A percentile compares a stretch with the other conserved stretches of the same genome.
These are phyloP conservation scores for Pythium periplocum DNA, from an alignment of 352 stramenopile species.

Conservation along the genomic window DNA sequence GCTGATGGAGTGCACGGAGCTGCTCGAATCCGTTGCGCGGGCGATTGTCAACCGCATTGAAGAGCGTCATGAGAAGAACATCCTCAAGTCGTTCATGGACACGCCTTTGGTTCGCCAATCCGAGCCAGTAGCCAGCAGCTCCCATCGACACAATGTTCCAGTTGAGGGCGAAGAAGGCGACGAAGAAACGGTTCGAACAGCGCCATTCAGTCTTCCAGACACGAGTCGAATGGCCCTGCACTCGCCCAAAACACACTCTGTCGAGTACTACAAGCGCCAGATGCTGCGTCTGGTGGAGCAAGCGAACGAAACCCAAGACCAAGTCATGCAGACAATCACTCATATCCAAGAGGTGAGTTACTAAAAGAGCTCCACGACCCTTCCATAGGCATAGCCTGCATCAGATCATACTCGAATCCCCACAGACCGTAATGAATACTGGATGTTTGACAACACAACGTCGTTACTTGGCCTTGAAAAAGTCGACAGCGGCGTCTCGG, in stretches of 20 bases:
- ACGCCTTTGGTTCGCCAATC: constrained; percentile 44
- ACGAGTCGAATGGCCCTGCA: not conserved
- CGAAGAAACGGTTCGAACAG: constrained; percentile 7
- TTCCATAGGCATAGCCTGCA: no score
- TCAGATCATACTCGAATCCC: no score
- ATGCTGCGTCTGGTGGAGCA: constrained; percentile 67
- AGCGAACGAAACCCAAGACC: constrained; percentile 62
- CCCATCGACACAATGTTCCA: not conserved
- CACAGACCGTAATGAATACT: no score
- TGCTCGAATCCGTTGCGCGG: constrained; percentile 30
- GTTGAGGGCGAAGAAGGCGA: constrained; percentile 15
- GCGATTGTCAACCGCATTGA: constrained; percentile 35
- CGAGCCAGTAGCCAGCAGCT: constrained; percentile 20
- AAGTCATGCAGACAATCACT: constrained; percentile 44
- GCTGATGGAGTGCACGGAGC: constrained; percentile 27
- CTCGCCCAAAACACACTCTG: constrained; percentile 9
- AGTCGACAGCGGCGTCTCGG: constrained; percentile 46
- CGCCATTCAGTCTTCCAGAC: not conserved
- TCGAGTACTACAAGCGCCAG: constrained; percentile 54
- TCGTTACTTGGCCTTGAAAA: constrained; percentile 40
- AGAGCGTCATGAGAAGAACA: constrained; percentile 34
- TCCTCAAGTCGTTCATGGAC: constrained; percentile 51
- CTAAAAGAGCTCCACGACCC: constrained; percentile 1
- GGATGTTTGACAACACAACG: no score
- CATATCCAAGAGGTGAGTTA: constrained; percentile 18